Conservation (phyloP, 2,329 filamentous ascomycete genomes). For the Colletotrichum sp. region DNA sequence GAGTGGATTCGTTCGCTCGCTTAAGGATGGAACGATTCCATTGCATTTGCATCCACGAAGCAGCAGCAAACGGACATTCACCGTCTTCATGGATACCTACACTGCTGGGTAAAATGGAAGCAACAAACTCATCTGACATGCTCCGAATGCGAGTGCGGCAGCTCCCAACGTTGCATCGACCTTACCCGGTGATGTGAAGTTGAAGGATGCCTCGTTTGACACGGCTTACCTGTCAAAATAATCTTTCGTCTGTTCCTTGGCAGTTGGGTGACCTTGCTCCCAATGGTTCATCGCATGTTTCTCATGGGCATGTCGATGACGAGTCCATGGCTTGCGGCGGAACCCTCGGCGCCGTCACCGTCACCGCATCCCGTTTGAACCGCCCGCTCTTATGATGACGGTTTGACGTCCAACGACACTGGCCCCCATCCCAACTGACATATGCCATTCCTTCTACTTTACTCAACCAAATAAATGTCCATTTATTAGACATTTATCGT, state of each 20-base stretch:
- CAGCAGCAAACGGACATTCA: background rate
- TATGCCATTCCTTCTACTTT: background rate
- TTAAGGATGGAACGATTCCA: background rate
- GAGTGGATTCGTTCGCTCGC: background rate
- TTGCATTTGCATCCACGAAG: background rate
- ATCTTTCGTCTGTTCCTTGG: background rate
- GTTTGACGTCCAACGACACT: background rate
- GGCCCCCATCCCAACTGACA: background rate
- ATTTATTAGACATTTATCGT: background rate
- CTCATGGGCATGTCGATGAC: conserved; percentile 4
- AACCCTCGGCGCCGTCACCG: background rate
- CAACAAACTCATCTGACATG: background rate
- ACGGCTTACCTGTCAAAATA: background rate
- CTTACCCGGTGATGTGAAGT: background rate
- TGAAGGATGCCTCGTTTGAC: background rate
- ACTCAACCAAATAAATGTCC: background rate
- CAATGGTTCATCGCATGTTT: background rate
- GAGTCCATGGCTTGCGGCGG: conserved; percentile 1
- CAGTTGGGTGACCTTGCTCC: background rate
- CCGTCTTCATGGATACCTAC: background rate
- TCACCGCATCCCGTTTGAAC: background rate
- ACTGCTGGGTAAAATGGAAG: background rate
- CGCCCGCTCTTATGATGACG: background rate
- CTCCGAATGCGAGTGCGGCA: background rate
- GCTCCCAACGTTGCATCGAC: background rate